A percentile compares a stretch with the other conserved stretches of the same genome.
Conservation (phyloP, 176 grass and related monocot species). For the Coix lacrymajobi region DNA sequence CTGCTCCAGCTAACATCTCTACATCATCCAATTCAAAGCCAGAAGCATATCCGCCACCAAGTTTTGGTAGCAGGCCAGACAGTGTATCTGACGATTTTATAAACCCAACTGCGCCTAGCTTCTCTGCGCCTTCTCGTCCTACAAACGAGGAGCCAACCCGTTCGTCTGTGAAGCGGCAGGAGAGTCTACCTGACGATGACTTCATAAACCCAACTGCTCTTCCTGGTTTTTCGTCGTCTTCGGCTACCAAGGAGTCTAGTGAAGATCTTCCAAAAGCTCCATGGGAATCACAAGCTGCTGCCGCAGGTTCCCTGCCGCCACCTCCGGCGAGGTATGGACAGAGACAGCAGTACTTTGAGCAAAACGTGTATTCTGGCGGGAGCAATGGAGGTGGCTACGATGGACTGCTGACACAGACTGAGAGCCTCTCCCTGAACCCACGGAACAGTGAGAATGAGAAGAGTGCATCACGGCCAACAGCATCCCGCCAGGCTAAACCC, state of each 20-base stretch:
- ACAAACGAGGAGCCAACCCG: slow-evolving; percentile 11
- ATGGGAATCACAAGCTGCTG: slow-evolving; percentile 53
- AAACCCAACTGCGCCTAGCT: slow-evolving; percentile 50
- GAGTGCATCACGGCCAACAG: background rate
- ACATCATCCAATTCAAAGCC: slow-evolving; percentile 26
- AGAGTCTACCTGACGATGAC: slow-evolving; percentile 51
- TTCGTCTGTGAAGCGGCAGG: slow-evolving; percentile 1
- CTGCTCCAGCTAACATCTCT: slow-evolving; percentile 30
- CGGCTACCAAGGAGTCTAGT: slow-evolving; percentile 32
- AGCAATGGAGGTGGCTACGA: slow-evolving; percentile 43
- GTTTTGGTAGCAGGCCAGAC: slow-evolving; percentile 14
- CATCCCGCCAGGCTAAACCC: slow-evolving; percentile 49
- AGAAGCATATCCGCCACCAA: slow-evolving; percentile 20
- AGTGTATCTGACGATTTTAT: slow-evolving; percentile 39
- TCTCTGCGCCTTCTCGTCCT: slow-evolving; percentile 25
- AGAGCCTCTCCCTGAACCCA: slow-evolving; percentile 47
- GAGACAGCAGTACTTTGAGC: slow-evolving; percentile 85
- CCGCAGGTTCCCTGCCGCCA: slow-evolving; percentile 59
- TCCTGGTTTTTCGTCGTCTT: slow-evolving; percentile 39
- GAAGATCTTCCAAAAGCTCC: slow-evolving; percentile 65
- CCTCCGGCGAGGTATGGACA: slow-evolving; percentile 80
- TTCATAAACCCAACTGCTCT: slow-evolving; percentile 58
- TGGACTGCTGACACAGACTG: slow-evolving; percentile 36
- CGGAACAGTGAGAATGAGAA: slow-evolving; percentile 21
- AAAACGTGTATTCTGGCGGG: slow-evolving; percentile 38